phyloP scores from a whole-genome alignment of 441 rosid genomes.

The Aleurites moluccanus region DNA sequence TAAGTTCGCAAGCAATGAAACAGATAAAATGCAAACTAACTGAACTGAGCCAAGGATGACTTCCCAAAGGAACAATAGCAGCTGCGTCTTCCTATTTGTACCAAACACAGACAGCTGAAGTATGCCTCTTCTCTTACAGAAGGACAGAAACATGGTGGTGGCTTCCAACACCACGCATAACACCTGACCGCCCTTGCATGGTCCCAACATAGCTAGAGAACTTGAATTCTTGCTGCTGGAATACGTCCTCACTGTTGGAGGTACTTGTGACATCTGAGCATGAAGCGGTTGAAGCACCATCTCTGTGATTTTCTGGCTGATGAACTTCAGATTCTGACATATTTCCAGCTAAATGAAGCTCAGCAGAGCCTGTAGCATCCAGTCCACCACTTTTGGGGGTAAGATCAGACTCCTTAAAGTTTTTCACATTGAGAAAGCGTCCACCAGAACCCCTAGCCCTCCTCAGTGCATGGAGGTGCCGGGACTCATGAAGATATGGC shows the following conservation, averaged over 20 bases:
- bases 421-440: slow-evolving; percentile 65
- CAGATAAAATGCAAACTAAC: slow-evolving; percentile 8
- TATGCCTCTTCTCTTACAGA: slow-evolving; percentile 28
- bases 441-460: slow-evolving; percentile 91
- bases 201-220: slow-evolving; percentile 48
- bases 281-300: slow-evolving; percentile 43
- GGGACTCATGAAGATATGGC: slow-evolving; percentile 88
- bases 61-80: slow-evolving; percentile 54
- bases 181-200: slow-evolving; percentile 42
- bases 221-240: slow-evolving; percentile 48
- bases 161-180: slow-evolving; percentile 39
- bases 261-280: slow-evolving; percentile 55
- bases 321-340: slow-evolving; percentile 43
- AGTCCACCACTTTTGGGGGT: slow-evolving; percentile 22
- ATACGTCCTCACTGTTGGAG: slow-evolving; percentile 41
- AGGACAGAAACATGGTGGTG: slow-evolving; percentile 44
- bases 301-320: slow-evolving; percentile 33
- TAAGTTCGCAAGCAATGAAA: slow-evolving; percentile 2
- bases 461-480: slow-evolving; percentile 77
- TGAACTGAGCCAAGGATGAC: slow-evolving; percentile 67
- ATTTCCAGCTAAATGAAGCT: slow-evolving; percentile 27
- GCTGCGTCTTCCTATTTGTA: slow-evolving; percentile 21
- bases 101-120: slow-evolving; percentile 24
- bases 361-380: slow-evolving; percentile 24
- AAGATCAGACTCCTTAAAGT: slow-evolving; percentile 47